Base-by-base conservation (phyloP, 371 early-diverging fungal species). In the Rhizopus microsporus region DNA sequence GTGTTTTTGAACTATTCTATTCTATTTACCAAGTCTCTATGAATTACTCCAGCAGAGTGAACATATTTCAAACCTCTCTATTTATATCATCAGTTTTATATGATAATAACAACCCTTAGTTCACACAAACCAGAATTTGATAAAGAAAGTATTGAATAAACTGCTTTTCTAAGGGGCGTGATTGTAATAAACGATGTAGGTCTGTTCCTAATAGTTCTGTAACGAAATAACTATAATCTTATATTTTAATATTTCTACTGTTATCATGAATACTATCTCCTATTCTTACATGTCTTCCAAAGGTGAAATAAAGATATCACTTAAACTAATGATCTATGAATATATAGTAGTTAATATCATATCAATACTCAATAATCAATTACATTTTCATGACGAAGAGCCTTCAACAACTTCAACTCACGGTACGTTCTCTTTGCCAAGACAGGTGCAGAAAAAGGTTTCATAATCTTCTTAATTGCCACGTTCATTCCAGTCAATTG, bases 101-200 rank as follows among this genome's bases (percentile, higher is more conserved):
- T 23, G 23, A 23, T 23, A 23, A 23, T 23, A 0, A 23, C 23
- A 23, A 23, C 23, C 23, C 2, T 23, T 23, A 23, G 2, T 34
- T 6, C 15, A 16, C n/a, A 57, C 75, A 59, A 73, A 82, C 85
- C 79, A 97, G 68, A 51, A 96, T 94, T 68, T 97, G 97, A 72
- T 95, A 97, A 60, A 94, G 70, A 65, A 97, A 96, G 86, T 94
- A 97, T 74, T 97, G 93, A 57, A 94, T 90, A 53, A 93, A 94
- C 74, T 94, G 93, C 71, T 90, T 92, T 60, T 94, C 94, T 48
- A 97, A 74, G 13, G 92, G 93, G 56, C 94, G 78, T n/a, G 93
- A 88, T 51, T 90, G 88, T 62, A 96, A 77, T 59, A 96, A 81
- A 35, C 95, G 88, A 73, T 94, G 94, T 54, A 97, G 77, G 72